Conservation (phyloP, 306 rosid species). For the Corylus americana region DNA sequence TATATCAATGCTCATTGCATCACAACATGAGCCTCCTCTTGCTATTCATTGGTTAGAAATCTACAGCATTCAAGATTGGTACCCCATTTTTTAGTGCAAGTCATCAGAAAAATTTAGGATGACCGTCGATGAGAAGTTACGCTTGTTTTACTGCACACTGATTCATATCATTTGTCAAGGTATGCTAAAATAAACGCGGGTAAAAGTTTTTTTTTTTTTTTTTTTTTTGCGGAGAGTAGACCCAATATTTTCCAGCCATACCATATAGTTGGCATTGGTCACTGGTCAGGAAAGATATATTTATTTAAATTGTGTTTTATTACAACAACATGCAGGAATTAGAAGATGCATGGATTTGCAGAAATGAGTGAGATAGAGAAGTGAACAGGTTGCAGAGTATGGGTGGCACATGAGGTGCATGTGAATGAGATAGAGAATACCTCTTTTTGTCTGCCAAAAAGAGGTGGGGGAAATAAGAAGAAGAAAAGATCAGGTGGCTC, state of each 20-base stretch:
- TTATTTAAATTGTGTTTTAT: neutral
- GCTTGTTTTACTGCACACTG: no score
- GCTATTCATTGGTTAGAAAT: neutral
- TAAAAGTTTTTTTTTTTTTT: no score
- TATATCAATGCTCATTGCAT: neutral
- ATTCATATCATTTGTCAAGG: no score
- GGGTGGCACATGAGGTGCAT: constrained; percentile 55
- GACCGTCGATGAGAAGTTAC: no score
- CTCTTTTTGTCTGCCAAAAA: constrained; percentile 13
- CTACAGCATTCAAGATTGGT: neutral
- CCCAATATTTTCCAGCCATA: neutral
- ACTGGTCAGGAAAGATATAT: neutral
- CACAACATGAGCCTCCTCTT: neutral
- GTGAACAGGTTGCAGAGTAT: constrained; percentile 27
- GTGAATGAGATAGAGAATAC: constrained; percentile 29
- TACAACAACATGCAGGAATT: no score
- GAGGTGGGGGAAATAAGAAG: neutral
- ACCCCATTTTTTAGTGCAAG: neutral
- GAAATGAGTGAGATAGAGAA: neutral
- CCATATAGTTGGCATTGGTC: neutral
- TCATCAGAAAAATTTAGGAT: no score
- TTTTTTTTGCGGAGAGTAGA: neutral
- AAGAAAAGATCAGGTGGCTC: constrained; percentile 30
- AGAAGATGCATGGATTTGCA: no score
- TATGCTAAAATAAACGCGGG: no score